phyloP scores from a whole-genome alignment of 2,329 filamentous ascomycete genomes.

The Neonectria faginata region DNA sequence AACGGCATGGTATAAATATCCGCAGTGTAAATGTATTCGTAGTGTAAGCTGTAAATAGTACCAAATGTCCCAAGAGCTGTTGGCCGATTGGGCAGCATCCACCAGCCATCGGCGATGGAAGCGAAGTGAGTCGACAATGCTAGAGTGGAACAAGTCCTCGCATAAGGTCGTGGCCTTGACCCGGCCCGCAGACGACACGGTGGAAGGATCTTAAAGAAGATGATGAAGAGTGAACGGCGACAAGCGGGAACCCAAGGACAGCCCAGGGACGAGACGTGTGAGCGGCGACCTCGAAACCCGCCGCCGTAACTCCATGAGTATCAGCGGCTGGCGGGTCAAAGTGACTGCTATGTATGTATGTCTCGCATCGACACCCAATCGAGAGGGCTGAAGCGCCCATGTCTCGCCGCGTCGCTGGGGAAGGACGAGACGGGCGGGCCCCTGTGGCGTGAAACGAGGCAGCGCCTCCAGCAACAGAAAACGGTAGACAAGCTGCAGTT shows the following conservation, averaged over 20 bases:
- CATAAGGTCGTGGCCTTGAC: constrained; percentile 26
- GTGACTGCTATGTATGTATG: constrained; percentile 25
- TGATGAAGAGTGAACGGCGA: not conserved
- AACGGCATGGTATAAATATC: not conserved
- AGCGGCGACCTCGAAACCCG: constrained; percentile 12
- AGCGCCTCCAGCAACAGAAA: constrained; percentile 6
- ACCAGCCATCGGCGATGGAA: constrained; percentile 25
- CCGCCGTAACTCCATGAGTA: constrained; percentile 8
- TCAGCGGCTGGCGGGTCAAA: constrained; percentile 9
- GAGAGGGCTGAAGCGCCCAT: constrained; percentile 28
- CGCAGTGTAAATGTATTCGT: constrained; percentile 1
- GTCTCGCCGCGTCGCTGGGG: constrained; percentile 26
- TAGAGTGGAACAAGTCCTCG: constrained; percentile 27
- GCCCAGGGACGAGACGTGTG: constrained; percentile 14
- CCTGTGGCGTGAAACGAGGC: constrained; percentile 24
- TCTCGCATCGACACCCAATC: constrained; percentile 39
- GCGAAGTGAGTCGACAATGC: constrained; percentile 15
- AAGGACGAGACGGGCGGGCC: constrained; percentile 24
- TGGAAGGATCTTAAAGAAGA: constrained; percentile 11
- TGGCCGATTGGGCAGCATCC: constrained; percentile 24
- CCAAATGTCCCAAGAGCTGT: constrained; percentile 12
- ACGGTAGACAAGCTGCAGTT: constrained; percentile 6
- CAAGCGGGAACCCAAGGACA: not conserved
- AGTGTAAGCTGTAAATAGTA: constrained; percentile 3
- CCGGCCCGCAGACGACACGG: constrained; percentile 14